phyloP scores from a whole-genome alignment of 257 asterid genomes.

The Nicotiana noctiflora region DNA sequence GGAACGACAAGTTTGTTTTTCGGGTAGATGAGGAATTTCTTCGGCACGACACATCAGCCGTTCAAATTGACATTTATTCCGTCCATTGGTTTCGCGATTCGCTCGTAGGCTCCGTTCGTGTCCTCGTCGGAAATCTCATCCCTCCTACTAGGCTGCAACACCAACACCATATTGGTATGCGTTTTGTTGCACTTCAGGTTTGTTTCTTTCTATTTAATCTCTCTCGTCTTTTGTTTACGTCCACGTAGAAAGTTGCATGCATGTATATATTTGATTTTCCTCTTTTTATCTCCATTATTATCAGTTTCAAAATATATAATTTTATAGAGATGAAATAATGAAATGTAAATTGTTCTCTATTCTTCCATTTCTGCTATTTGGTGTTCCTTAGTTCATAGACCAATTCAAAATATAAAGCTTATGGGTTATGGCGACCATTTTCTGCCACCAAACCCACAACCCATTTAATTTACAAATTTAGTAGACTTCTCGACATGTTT shows the following conservation, averaged over 20 bases:
- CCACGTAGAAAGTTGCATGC: neutral
- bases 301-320: neutral
- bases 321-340: neutral
- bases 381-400: neutral
- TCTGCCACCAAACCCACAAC: too few relatives aligned
- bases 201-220: neutral
- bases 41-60: conserved; percentile 29
- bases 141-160: neutral
- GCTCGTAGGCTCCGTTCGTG: conserved; percentile 65
- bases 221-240: neutral
- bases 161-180: conserved; percentile 22
- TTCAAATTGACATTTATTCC: conserved; percentile 63
- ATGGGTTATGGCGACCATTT: too few relatives aligned
- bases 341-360: neutral
- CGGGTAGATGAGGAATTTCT: conserved; percentile 52
- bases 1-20: conserved; percentile 65
- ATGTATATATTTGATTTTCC: neutral
- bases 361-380: neutral
- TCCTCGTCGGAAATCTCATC: conserved; percentile 35
- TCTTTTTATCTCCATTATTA: neutral
- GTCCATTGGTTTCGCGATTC: conserved; percentile 76
- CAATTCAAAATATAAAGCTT: too few relatives aligned
- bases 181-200: conserved; percentile 44
- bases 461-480: too few relatives aligned
- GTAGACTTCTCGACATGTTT: too few relatives aligned